These are phyloP conservation scores for Jaapia argillacea DNA, from an alignment of 768 basidiomycete genomes.

Conservation along the genomic window DNA sequence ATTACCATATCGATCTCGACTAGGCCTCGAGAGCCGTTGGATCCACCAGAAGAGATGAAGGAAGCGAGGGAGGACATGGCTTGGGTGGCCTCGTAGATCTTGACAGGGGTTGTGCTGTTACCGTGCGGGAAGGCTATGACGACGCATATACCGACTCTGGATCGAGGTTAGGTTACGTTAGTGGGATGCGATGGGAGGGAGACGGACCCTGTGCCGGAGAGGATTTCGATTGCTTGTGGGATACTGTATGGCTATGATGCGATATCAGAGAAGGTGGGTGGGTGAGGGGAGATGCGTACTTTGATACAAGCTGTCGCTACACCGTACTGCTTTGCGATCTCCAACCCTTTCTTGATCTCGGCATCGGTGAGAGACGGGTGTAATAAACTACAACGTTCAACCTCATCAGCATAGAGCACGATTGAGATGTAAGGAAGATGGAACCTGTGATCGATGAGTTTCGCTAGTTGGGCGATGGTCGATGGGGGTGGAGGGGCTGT, in stretches of 20 bases:
- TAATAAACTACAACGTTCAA: no score
- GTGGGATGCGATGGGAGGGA: neutral
- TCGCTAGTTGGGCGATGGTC: no score
- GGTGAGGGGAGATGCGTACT: neutral
- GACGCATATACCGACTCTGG: neutral
- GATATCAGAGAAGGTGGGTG: no score
- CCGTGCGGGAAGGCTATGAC: neutral
- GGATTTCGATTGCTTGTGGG: neutral
- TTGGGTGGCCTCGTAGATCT: neutral
- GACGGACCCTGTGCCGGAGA: neutral
- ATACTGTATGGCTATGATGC: neutral
- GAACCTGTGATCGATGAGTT: no score
- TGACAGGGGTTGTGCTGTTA: neutral
- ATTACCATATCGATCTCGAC: neutral
- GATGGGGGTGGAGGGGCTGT: no score
- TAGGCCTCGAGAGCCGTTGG: neutral
- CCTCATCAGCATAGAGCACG: no score
- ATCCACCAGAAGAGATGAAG: neutral
- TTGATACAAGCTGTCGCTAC: neutral
- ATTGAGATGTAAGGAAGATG: no score
- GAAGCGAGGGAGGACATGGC: neutral
- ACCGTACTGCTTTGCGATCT: neutral
- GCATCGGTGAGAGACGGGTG: neutral
- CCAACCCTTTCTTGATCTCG: neutral
- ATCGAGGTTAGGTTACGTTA: neutral